These are phyloP conservation scores for Scalesia atractyloides DNA, from an alignment of 129 eudicot genomes.

Conservation along the genomic window DNA sequence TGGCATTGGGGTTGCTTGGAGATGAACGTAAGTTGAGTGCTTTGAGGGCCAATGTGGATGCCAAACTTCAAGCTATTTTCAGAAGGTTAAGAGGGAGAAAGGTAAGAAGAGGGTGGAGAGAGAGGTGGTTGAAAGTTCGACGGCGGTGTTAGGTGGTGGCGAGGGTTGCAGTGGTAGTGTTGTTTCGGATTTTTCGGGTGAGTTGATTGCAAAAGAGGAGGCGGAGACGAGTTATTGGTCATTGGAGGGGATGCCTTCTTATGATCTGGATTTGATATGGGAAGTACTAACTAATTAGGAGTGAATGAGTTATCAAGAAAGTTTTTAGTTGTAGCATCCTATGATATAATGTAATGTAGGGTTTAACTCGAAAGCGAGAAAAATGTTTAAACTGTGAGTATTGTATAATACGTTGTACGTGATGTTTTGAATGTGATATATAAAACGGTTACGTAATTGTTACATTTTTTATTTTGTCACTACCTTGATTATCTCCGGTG, in stretches of 20 bases:
- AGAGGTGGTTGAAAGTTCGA: conserved; percentile 19
- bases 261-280: conserved; percentile 77
- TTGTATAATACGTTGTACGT: no score
- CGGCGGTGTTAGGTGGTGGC: conserved; percentile 11
- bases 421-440: no score
- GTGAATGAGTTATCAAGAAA: no score
- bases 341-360: no score
- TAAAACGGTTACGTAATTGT: no score
- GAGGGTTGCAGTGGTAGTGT: conserved; percentile 28
- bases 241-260: conserved; percentile 68
- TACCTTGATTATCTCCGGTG: no score
- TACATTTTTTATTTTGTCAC: no score
- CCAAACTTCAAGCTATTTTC: conserved; percentile 72
- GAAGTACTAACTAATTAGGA: conserved; percentile 61
- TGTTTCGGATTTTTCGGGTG: conserved; percentile 47
- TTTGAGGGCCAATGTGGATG: conserved; percentile 65
- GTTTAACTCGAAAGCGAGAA: no score
- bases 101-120: conserved; percentile 37
- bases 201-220: conserved; percentile 28
- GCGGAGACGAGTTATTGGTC: conserved; percentile 54
- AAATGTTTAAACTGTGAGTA: no score
- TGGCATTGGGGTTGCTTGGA: conserved; percentile 51
- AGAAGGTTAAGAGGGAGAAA: conserved; percentile 62
- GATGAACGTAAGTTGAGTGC: conserved; percentile 50
- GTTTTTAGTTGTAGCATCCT: no score